Conservation (phyloP, 768 basidiomycete species). For the Mycena olivaceomarginata region DNA sequence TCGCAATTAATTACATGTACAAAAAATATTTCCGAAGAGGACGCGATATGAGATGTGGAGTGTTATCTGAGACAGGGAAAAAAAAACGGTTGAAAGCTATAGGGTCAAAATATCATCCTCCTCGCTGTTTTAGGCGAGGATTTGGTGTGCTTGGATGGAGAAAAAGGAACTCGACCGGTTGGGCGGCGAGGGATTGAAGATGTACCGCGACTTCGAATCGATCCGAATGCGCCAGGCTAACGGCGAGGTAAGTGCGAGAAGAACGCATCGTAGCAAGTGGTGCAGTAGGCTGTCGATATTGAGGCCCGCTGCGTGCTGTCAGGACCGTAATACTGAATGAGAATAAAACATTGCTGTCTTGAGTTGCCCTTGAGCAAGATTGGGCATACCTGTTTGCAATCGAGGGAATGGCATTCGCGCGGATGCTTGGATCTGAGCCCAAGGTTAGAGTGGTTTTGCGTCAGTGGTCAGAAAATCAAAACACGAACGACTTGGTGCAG, state of each 20-base stretch:
- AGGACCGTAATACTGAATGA: conserved; percentile 80
- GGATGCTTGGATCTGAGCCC: conserved; percentile 48
- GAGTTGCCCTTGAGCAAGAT: neutral
- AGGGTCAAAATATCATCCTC: no score
- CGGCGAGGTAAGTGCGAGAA: conserved; percentile 34
- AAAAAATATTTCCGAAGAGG: no score
- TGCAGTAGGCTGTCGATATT: conserved; percentile 71
- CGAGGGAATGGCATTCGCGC: conserved; percentile 50
- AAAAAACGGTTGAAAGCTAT: no score
- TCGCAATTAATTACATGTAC: no score
- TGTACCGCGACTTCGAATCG: no score
- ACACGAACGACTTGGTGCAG: conserved; percentile 57
- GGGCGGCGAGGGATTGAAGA: no score
- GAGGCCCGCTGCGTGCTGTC: conserved; percentile 80
- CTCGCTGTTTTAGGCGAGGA: no score
- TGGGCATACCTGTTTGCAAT: conserved; percentile 63
- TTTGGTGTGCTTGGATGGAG: no score
- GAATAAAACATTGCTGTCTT: neutral
- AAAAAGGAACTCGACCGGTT: no score
- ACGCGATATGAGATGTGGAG: no score
- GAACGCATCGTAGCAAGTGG: conserved; percentile 76
- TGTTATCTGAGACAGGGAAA: no score
- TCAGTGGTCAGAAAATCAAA: no score
- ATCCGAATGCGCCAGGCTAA: neutral
- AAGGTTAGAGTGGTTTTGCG: neutral